Conservation (phyloP, 768 basidiomycete species). For the Podaxis sp. region DNA sequence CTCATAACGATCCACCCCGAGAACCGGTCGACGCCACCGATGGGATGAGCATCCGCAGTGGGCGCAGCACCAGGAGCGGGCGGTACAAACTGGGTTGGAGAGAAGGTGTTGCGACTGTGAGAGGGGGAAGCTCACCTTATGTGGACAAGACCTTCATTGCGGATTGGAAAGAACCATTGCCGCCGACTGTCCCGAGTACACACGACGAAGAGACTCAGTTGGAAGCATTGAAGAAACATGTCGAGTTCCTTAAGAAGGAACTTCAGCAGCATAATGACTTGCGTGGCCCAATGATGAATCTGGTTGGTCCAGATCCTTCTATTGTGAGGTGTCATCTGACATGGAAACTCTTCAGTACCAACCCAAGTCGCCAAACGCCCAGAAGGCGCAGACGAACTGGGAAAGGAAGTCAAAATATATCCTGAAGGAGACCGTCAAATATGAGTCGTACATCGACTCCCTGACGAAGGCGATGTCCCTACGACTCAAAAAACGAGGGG, state of each 20-base stretch:
- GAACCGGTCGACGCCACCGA: slow-evolving; percentile 50
- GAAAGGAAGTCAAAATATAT: slow-evolving; percentile 88
- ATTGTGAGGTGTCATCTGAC: slow-evolving; percentile 9
- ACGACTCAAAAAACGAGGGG: slow-evolving; percentile 85
- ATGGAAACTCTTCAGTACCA: slow-evolving; percentile 54
- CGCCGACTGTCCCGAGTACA: slow-evolving; percentile 75
- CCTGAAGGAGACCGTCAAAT: slow-evolving; percentile 91
- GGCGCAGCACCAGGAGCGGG: slow-evolving; percentile 64
- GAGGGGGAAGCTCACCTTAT: slow-evolving; percentile 68
- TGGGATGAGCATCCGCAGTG: slow-evolving; percentile 45
- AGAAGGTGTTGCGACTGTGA: slow-evolving; percentile 61
- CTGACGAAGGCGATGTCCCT: slow-evolving; percentile 79
- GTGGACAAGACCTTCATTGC: slow-evolving; percentile 73
- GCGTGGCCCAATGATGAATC: slow-evolving; percentile 72
- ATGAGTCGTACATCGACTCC: slow-evolving; percentile 91
- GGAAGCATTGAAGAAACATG: slow-evolving; percentile 84
- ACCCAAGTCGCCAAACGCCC: slow-evolving; percentile 64
- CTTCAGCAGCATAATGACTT: slow-evolving; percentile 80
- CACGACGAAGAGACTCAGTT: slow-evolving; percentile 93
- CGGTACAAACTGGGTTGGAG: slow-evolving; percentile 57
- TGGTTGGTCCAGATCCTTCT: slow-evolving; percentile 43
- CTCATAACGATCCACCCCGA: slow-evolving; percentile 50
- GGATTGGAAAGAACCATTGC: slow-evolving; percentile 92
- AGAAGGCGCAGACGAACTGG: slow-evolving; percentile 87
- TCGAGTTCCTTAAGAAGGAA: slow-evolving; percentile 68